phyloP scores from a whole-genome alignment of 176 grass and related monocot species.

The Alopecurus myosuroides region DNA sequence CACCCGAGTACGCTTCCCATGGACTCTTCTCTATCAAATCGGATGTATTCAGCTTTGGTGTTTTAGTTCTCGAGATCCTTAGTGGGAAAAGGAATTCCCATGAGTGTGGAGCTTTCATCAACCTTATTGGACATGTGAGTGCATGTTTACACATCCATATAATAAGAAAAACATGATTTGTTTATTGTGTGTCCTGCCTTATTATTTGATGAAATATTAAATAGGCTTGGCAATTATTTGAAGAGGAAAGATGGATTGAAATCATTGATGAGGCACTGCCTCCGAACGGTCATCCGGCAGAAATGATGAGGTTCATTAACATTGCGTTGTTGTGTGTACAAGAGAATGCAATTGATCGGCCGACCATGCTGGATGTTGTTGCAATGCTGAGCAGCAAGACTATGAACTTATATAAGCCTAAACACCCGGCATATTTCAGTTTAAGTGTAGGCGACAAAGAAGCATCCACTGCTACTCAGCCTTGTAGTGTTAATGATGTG shows the following conservation, averaged over 20 bases:
- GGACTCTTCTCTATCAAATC: neutral
- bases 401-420: neutral
- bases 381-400: neutral
- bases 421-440: slow-evolving; percentile 11
- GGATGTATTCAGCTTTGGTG: slow-evolving; percentile 14
- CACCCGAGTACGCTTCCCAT: neutral
- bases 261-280: neutral
- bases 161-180: neutral
- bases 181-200: neutral
- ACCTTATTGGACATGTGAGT: neutral
- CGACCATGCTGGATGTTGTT: neutral
- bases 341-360: neutral
- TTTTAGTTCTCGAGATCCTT: slow-evolving; percentile 14
- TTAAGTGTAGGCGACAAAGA: neutral
- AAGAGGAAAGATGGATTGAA: neutral
- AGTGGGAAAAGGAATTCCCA: slow-evolving; percentile 7
- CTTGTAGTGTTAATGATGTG: neutral
- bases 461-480: neutral
- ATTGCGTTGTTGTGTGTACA: neutral
- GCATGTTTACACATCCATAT: neutral
- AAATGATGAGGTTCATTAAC: neutral
- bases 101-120: slow-evolving; percentile 4
- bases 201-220: neutral
- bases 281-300: neutral
- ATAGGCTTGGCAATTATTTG: slow-evolving; percentile 10